Percentiles rank a stretch among this genome's conserved stretches.
Conservation (phyloP, 2,329 filamentous ascomycete genomes). For the Daldinia sp. region DNA sequence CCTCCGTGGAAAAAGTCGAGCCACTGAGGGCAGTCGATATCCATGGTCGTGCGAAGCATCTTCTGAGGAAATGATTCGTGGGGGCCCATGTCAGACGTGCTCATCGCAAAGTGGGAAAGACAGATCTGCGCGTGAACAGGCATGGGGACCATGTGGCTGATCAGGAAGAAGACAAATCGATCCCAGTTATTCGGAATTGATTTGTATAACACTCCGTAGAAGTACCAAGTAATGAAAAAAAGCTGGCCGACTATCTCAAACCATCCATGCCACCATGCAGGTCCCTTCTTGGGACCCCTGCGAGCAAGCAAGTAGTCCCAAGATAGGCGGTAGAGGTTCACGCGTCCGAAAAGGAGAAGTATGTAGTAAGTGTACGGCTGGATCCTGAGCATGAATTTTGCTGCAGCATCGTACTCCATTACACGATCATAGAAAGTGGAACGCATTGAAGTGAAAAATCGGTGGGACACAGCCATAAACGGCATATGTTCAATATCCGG, state of each 20-base stretch:
- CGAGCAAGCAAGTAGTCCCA: conserved; percentile 81
- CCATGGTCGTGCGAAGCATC: conserved; percentile 94
- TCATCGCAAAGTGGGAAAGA: conserved; percentile 93
- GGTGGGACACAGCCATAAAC: conserved; percentile 87
- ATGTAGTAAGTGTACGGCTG: conserved; percentile 89
- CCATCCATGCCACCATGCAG: conserved; percentile 85
- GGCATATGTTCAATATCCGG: conserved; percentile 94
- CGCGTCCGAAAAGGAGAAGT: conserved; percentile 82
- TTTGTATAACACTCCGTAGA: conserved; percentile 82
- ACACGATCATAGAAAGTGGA: conserved; percentile 87
- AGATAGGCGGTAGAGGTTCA: conserved; percentile 87
- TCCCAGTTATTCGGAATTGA: conserved; percentile 76
- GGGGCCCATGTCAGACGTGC: conserved; percentile 84
- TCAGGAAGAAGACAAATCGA: conserved; percentile 79
- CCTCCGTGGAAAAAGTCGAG: conserved; percentile 91
- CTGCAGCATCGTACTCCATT: conserved; percentile 82
- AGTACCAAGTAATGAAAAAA: conserved; percentile 90
- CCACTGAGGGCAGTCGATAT: conserved; percentile 89
- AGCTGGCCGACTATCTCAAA: conserved; percentile 81
- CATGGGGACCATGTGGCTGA: conserved; percentile 84
- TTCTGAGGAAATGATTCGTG: conserved; percentile 89
- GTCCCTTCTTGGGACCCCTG: conserved; percentile 78
- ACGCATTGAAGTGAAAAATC: conserved; percentile 77
- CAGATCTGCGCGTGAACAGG: conserved; percentile 91
- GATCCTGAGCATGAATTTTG: conserved; percentile 75